phyloP scores from a whole-genome alignment of 2,329 filamentous ascomycete genomes.

The Phaeophleospora eucalypticola region DNA sequence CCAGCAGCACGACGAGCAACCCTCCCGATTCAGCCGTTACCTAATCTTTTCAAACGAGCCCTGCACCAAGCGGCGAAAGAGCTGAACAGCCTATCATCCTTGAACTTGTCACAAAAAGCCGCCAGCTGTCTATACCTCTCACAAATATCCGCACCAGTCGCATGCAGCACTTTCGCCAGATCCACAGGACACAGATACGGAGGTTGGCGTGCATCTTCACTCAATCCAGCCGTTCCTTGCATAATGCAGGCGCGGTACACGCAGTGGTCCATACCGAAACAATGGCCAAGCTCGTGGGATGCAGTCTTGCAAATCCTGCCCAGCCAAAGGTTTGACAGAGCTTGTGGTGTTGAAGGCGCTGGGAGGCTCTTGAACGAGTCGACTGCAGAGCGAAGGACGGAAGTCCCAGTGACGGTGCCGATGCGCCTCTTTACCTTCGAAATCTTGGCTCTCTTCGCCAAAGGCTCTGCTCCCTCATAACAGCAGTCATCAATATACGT shows the following conservation, averaged over 20 bases:
- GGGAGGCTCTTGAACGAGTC: slow-evolving; percentile 1
- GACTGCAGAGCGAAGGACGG: slow-evolving; percentile 16
- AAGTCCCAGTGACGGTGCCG: too few relatives aligned
- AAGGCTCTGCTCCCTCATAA: slow-evolving; percentile 8
- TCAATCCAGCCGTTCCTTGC: slow-evolving; percentile 56
- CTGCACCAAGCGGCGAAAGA: slow-evolving; percentile 5
- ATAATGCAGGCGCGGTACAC: slow-evolving; percentile 61
- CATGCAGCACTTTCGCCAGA: slow-evolving; percentile 47
- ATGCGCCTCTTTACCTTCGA: too few relatives aligned
- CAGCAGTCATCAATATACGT: slow-evolving; percentile 43
- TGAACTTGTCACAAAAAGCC: slow-evolving; percentile 3
- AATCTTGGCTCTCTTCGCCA: slow-evolving; percentile 17
- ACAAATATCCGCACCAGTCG: slow-evolving; percentile 7
- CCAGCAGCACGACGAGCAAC: too few relatives aligned
- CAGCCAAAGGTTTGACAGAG: slow-evolving; percentile 50
- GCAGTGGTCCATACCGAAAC: slow-evolving; percentile 64
- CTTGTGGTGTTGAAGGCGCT: slow-evolving; percentile 1
- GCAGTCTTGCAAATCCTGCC: slow-evolving; percentile 55
- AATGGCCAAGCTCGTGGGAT: slow-evolving; percentile 64
- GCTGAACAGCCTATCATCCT: slow-evolving; percentile 4
- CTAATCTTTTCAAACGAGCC: neutral
- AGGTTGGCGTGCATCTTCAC: slow-evolving; percentile 59
- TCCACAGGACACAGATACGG: slow-evolving; percentile 61
- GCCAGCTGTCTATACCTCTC: neutral
- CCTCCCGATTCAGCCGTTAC: too few relatives aligned